Conservation (phyloP, 768 basidiomycete genomes). For the Mycena capillaripes region DNA sequence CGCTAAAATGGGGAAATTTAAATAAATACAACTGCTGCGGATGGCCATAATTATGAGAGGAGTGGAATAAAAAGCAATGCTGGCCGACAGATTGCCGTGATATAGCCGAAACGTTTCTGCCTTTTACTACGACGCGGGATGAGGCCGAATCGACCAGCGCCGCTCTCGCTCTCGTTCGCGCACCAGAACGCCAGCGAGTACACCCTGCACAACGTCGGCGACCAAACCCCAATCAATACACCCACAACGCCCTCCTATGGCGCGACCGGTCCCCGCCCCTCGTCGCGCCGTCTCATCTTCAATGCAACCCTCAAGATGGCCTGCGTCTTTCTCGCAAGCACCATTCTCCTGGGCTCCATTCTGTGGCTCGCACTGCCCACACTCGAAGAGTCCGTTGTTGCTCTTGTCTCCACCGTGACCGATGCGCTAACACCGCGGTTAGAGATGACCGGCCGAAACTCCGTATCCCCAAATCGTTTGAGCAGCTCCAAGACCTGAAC, state of each 20-base stretch:
- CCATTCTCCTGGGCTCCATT: slow-evolving; percentile 77
- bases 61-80: too few species aligned
- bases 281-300: slow-evolving; percentile 74
- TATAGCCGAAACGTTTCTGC: too few species aligned
- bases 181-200: slow-evolving; percentile 64
- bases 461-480: slow-evolving; percentile 90
- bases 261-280: slow-evolving; percentile 48
- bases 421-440: slow-evolving; percentile 32
- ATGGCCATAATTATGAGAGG: too few species aligned
- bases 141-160: not conserved
- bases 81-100: too few species aligned
- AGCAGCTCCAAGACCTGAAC: slow-evolving; percentile 89
- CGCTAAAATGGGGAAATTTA: too few species aligned
- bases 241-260: slow-evolving; percentile 68
- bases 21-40: too few species aligned
- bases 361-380: slow-evolving; percentile 88
- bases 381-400: slow-evolving; percentile 75
- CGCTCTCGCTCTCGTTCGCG: slow-evolving; percentile 30
- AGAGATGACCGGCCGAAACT: slow-evolving; percentile 84
- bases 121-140: slow-evolving; percentile 12
- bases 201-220: slow-evolving; percentile 74
- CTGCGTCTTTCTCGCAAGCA: slow-evolving; percentile 78
- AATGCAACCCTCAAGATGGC: slow-evolving; percentile 90
- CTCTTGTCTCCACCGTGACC: not conserved
- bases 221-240: slow-evolving; percentile 58